These are phyloP conservation scores for Saccharomycopsis synnaedendra DNA, from an alignment of 805 yeast species.

Conservation along the genomic window DNA sequence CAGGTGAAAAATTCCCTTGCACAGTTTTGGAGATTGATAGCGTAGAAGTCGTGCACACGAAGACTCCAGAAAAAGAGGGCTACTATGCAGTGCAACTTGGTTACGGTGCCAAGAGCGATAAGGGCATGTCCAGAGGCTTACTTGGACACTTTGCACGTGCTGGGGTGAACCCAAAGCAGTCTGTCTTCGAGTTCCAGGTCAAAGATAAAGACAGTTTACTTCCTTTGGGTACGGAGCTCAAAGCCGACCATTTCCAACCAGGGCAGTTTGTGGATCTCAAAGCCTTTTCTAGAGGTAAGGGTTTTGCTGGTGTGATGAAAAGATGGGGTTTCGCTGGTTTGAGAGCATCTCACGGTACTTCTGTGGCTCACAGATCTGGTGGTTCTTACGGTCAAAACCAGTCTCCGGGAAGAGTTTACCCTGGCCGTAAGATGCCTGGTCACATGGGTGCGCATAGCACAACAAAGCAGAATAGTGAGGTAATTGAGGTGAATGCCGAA, in stretches of 20 bases:
- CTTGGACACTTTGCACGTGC: slow-evolving; percentile 74
- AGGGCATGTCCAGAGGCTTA: slow-evolving; percentile 51
- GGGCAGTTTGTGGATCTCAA: slow-evolving; percentile 81
- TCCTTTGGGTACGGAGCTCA: slow-evolving; percentile 66
- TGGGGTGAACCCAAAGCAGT: slow-evolving; percentile 71
- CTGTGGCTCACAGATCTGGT: slow-evolving; percentile 85
- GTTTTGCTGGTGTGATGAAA: slow-evolving; percentile 97
- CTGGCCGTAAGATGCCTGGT: slow-evolving; percentile 98
- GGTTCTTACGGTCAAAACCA: slow-evolving; percentile 97
- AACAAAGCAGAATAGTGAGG: slow-evolving; percentile 66
- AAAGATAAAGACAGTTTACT: slow-evolving; percentile 52
- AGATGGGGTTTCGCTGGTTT: slow-evolving; percentile 84
- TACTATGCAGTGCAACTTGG: slow-evolving; percentile 84
- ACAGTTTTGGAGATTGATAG: slow-evolving; percentile 83
- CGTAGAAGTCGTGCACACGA: slow-evolving; percentile 72
- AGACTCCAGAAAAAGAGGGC: slow-evolving; percentile 64
- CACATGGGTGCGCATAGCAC: slow-evolving; percentile 75
- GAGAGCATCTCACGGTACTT: slow-evolving; percentile 91
- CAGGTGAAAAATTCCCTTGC: slow-evolving; percentile 66
- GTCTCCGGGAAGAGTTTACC: slow-evolving; percentile 90
- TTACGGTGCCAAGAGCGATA: slow-evolving; percentile 53
- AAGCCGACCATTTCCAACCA: slow-evolving; percentile 70
- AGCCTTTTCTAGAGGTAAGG: slow-evolving; percentile 84
- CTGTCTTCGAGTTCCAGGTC: slow-evolving; percentile 71
- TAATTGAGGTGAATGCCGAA: slow-evolving; percentile 70